Conservation (phyloP, 225 moss, liverwort and hornwort species). For the Ulota crispa region DNA sequence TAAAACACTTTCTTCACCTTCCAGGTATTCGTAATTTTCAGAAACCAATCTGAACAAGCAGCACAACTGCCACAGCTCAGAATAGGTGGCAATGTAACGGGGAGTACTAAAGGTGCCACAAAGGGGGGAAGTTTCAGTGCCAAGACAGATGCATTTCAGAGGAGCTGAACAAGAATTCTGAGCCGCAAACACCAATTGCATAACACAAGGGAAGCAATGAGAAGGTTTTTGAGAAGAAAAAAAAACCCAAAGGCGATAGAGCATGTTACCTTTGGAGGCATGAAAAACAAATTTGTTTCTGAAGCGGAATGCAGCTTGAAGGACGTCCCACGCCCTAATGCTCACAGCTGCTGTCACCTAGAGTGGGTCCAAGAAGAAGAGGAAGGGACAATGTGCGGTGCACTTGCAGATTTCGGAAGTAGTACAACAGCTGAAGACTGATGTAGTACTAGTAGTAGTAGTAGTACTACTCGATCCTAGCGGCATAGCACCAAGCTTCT, state of each 20-base stretch:
- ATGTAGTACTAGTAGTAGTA: neutral
- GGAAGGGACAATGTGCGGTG: neutral
- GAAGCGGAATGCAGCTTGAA: neutral
- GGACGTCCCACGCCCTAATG: conserved; percentile 1
- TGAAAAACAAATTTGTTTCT: neutral
- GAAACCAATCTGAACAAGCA: conserved; percentile 15
- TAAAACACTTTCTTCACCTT: conserved; percentile 7
- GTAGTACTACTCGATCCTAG: neutral
- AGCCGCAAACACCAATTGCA: neutral
- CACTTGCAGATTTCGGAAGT: neutral
- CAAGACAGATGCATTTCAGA: neutral
- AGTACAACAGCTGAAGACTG: conserved; percentile 5
- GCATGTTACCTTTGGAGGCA: neutral
- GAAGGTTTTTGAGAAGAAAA: neutral
- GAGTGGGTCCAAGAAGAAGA: neutral
- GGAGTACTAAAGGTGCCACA: neutral
- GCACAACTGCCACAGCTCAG: neutral
- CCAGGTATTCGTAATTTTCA: neutral
- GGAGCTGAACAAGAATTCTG: neutral
- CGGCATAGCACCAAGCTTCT: neutral
- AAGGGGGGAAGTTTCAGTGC: neutral
- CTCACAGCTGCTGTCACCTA: neutral
- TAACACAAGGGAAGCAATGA: neutral
- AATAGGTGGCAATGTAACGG: neutral
- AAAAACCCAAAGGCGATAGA: neutral